These are phyloP conservation scores for Friedmanniomyces simplex DNA, from an alignment of 495 filamentous ascomycete species.

Conservation along the genomic window DNA sequence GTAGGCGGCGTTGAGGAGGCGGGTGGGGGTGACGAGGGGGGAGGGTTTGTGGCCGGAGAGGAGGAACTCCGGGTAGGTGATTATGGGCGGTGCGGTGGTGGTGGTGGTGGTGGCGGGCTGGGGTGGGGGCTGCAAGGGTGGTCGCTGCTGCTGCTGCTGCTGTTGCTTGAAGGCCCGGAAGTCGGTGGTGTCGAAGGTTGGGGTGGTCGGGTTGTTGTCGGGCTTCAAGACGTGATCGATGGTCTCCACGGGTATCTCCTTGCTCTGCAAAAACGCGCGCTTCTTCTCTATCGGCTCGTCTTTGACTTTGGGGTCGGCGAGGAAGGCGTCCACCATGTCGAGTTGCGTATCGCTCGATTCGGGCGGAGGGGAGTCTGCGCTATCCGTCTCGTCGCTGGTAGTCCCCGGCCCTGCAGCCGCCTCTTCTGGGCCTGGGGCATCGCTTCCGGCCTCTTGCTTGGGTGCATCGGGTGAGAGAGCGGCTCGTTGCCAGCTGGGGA, in stretches of 20 bases:
- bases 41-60: slow-evolving; percentile 52
- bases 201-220: neutral
- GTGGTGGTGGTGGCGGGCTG: slow-evolving; percentile 18
- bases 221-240: slow-evolving; percentile 38
- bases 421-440: neutral
- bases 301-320: slow-evolving; percentile 68
- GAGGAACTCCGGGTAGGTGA: slow-evolving; percentile 96
- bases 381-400: slow-evolving; percentile 1
- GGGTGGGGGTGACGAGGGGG: slow-evolving; percentile 65
- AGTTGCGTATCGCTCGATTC: slow-evolving; percentile 34
- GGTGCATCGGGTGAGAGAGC: neutral
- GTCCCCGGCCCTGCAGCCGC: slow-evolving; percentile 1
- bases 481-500: slow-evolving; percentile 41
- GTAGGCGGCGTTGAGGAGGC: slow-evolving; percentile 70
- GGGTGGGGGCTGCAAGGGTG: neutral
- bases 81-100: slow-evolving; percentile 53
- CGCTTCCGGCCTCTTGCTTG: neutral
- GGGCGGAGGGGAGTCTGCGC: slow-evolving; percentile 6
- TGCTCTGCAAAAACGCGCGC: slow-evolving; percentile 64
- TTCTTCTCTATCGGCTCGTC: slow-evolving; percentile 62
- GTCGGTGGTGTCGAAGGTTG: slow-evolving; percentile 10
- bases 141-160: slow-evolving; percentile 4
- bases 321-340: slow-evolving; percentile 64
- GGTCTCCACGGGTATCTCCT: slow-evolving; percentile 60
- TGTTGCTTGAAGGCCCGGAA: slow-evolving; percentile 14